Conservation (phyloP, 1,284 basidiomycete species). For the Moesziomyces antarcticus region DNA sequence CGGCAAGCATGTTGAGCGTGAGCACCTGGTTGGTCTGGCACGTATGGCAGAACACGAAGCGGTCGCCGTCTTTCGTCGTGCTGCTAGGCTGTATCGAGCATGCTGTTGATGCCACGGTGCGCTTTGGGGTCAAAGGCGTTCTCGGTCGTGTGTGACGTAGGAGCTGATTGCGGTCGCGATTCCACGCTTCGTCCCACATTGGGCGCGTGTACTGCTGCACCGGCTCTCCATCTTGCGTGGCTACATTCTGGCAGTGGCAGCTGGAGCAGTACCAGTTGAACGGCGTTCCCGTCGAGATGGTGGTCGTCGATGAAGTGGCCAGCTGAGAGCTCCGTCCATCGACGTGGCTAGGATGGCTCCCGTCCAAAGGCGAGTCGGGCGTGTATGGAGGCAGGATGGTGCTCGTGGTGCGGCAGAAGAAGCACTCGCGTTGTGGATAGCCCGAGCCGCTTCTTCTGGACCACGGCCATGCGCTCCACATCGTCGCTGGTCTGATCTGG, state of each 20-base stretch:
- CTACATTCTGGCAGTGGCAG: conserved; percentile 57
- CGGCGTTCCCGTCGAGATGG: conserved; percentile 52
- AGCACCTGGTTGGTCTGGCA: conserved; percentile 62
- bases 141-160: conserved; percentile 22
- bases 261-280: conserved; percentile 58
- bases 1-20: conserved; percentile 55
- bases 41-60: conserved; percentile 53
- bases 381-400: conserved; percentile 54
- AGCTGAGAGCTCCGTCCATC: neutral
- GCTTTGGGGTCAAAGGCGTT: neutral
- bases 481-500: neutral
- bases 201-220: conserved; percentile 49
- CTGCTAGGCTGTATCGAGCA: neutral
- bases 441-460: conserved; percentile 22
- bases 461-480: conserved; percentile 29
- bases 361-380: neutral
- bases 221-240: conserved; percentile 25
- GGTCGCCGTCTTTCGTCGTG: neutral
- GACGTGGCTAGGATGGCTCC: too few relatives aligned
- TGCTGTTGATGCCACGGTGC: neutral
- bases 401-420: conserved; percentile 53
- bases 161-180: conserved; percentile 26
- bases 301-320: conserved; percentile 17
- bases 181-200: conserved; percentile 54
- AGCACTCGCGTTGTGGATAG: conserved; percentile 49